Evolutionary conservation across 345 rosid species (phyloP).

Genomic region (Angophora floribunda): DNA sequence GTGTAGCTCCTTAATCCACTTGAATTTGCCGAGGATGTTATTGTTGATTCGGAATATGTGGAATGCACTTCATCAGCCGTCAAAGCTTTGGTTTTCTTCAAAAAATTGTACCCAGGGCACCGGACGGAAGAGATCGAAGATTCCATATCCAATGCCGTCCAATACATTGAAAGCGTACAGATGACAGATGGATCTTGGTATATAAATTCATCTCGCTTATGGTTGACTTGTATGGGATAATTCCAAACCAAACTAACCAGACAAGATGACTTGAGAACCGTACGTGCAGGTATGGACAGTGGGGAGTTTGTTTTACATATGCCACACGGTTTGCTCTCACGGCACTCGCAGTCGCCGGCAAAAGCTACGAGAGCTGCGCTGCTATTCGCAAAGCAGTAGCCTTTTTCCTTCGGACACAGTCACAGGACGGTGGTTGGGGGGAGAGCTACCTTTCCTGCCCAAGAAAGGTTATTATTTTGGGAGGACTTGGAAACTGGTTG

Average conservation of each 20-base stretch:
- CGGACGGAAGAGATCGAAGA: conserved; percentile 24
- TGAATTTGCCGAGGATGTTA: conserved; percentile 22
- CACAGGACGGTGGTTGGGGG: background rate
- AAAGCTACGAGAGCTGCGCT: conserved; percentile 15
- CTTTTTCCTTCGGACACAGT: background rate
- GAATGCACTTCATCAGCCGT: conserved; percentile 48
- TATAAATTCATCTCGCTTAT: background rate
- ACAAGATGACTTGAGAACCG: background rate
- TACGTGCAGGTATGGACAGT: conserved; percentile 22
- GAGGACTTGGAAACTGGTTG: background rate
- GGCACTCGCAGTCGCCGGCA: conserved; percentile 34
- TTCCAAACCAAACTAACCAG: background rate
- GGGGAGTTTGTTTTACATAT: conserved; percentile 37
- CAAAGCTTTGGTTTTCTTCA: conserved; percentile 28
- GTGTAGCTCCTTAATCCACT: conserved; percentile 40
- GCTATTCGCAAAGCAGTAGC: conserved; percentile 16
- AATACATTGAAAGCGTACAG: conserved; percentile 25
- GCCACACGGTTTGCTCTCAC: conserved; percentile 41
- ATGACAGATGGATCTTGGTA: conserved; percentile 40
- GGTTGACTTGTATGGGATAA: too few species aligned
- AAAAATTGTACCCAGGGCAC: conserved; percentile 30
- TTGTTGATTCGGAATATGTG: conserved; percentile 19
- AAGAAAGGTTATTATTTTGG: background rate
- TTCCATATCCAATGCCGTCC: conserved; percentile 14
- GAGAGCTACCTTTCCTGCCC: background rate